Base-by-base conservation (phyloP, 805 yeast species). In the Candida tibetensis region DNA sequence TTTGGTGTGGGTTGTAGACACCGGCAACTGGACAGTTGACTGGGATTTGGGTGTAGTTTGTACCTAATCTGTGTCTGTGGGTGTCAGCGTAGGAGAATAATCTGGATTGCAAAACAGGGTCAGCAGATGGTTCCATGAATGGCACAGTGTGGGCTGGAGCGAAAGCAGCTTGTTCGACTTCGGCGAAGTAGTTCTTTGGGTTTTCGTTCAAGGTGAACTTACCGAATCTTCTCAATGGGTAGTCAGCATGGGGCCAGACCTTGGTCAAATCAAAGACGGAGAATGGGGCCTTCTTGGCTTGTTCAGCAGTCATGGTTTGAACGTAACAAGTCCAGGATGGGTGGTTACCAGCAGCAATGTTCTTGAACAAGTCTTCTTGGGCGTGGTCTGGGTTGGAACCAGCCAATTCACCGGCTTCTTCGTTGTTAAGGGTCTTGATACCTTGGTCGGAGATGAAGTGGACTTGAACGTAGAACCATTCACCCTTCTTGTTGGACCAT, bases 231-330 rank as follows among this genome's bases (percentile, higher is more conserved):
- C 79, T 65, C 47, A 76, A 60, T 36, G 82, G 82, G 66, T 66
- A 76, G 34, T 76, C 69, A 45, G 53, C 55, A 53, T 77, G 79
- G 22, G 82, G 78, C 82, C 82, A 76, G 42, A 71, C 62, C 63
- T 89, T 89, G 47, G 96, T 88, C 62, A 88, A 73, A 65, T 88
- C 96, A 58, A 85, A 87, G 31, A 89, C 90, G 4, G 91, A 83
- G 66, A 84, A 87, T 57, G 83, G 82, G 34, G 77, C 76, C 44
- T 78, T 64, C 62, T 82, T 75, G 43, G 95, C 88, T 64, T 88
- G 81, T 51, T 79, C 85, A 44, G 77, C 77, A 25, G 95, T 84
- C 95, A 88, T 88, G 31, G 86, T 76, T 71, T 88, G 96, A 37
- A 88, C 66, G 64, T 83, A 86, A 45, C 77, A 79, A 26, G 90